Evolutionary conservation across 164 flowering plant genomes (phyloP).

Genomic region (Nelumbo lutea): DNA sequence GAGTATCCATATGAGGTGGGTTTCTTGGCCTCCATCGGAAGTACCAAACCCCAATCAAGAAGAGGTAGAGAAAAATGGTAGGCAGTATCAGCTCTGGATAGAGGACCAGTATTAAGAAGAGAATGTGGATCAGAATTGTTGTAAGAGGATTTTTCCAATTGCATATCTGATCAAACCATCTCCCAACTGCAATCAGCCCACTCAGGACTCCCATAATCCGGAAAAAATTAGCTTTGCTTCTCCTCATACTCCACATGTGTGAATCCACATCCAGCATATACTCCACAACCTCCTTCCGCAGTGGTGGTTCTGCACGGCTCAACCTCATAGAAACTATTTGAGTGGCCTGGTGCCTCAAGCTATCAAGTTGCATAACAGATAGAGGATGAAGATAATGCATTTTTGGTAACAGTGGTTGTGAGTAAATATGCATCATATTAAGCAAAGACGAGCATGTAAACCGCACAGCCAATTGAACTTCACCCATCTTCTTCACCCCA

Average conservation of each 20-base stretch:
- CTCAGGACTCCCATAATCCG: conserved; percentile 68
- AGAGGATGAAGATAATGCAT: conserved; percentile 78
- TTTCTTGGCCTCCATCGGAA: conserved; percentile 62
- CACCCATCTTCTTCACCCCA: conserved; percentile 88
- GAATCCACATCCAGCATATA: conserved; percentile 79
- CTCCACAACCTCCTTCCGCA: conserved; percentile 74
- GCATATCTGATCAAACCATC: conserved; percentile 80
- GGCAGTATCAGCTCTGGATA: conserved; percentile 86
- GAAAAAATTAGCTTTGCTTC: conserved; percentile 81
- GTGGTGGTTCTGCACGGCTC: conserved; percentile 75
- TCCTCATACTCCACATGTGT: conserved; percentile 85
- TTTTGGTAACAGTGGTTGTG: conserved; percentile 70
- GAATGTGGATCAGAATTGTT: conserved; percentile 64
- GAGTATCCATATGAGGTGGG: conserved; percentile 78
- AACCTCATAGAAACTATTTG: conserved; percentile 72
- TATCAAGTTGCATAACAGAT: conserved; percentile 64
- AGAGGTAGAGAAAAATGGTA: conserved; percentile 73
- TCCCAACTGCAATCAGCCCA: conserved; percentile 57
- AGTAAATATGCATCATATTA: conserved; percentile 72
- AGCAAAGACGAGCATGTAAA: conserved; percentile 68
- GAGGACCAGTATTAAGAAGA: conserved; percentile 61
- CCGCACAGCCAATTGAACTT: conserved; percentile 75
- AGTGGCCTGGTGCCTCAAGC: conserved; percentile 82
- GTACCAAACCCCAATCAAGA: conserved; percentile 69
- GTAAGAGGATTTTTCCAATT: conserved; percentile 89